A percentile compares a stretch with the other conserved stretches of the same genome.
phyloP scores from a whole-genome alignment of 495 filamentous ascomycete genomes.

The Neurospora intermedia region DNA sequence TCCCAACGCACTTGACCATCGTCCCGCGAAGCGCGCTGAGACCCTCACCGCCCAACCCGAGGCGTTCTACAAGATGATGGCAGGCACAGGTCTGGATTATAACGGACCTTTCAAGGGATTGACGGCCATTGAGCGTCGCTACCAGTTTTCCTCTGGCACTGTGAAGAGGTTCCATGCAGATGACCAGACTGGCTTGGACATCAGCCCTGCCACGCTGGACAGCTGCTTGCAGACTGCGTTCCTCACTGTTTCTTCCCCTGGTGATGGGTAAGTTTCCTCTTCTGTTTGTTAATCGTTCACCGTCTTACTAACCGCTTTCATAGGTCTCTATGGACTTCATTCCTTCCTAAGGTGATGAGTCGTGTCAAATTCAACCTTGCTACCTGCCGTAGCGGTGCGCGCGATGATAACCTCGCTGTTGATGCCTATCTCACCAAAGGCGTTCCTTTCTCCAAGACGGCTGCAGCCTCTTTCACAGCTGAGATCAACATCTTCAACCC shows the following conservation, averaged over 20 bases:
- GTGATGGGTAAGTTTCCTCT: slow-evolving; percentile 18
- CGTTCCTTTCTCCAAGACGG: slow-evolving; percentile 10
- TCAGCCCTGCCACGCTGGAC: slow-evolving; percentile 41
- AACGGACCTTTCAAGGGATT: slow-evolving; percentile 33
- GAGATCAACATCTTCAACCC: slow-evolving; percentile 30
- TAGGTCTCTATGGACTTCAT: slow-evolving; percentile 31
- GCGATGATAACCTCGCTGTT: slow-evolving; percentile 18
- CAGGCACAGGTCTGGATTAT: slow-evolving; percentile 30
- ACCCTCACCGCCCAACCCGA: slow-evolving; percentile 23
- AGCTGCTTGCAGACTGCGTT: slow-evolving; percentile 37
- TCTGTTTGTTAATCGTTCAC: background rate
- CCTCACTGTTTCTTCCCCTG: slow-evolving; percentile 33
- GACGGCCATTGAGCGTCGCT: slow-evolving; percentile 27
- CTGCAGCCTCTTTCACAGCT: slow-evolving; percentile 23
- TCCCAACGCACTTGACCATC: slow-evolving; percentile 13
- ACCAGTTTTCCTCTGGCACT: slow-evolving; percentile 33
- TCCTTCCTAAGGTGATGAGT: slow-evolving; percentile 28
- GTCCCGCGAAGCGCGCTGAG: slow-evolving; percentile 17
- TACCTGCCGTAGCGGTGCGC: slow-evolving; percentile 11
- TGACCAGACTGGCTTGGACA: slow-evolving; percentile 22
- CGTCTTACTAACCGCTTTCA: background rate
- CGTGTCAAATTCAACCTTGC: slow-evolving; percentile 30
- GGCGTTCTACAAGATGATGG: slow-evolving; percentile 37
- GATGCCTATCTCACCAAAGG: slow-evolving; percentile 24
- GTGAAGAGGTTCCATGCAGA: slow-evolving; percentile 23